phyloP scores from a whole-genome alignment of 441 rosid genomes.

The Populus hybrid region DNA sequence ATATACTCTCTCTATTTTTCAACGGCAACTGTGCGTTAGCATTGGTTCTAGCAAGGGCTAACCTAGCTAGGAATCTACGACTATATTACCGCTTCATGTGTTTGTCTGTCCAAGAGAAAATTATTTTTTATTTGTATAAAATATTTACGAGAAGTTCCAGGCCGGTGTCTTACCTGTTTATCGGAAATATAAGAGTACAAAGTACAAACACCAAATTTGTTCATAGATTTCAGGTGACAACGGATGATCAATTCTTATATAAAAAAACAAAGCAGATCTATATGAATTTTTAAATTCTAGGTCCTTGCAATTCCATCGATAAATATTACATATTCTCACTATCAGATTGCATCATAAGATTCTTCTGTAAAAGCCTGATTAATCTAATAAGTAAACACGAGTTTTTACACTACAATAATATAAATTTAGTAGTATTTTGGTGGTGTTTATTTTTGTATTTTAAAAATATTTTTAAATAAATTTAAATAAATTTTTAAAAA shows the following conservation, averaged over 20 bases:
- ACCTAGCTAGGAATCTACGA: not conserved
- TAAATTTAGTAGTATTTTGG: too few species aligned
- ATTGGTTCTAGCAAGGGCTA: not conserved
- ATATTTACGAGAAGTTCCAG: not conserved
- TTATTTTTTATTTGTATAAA: too few species aligned
- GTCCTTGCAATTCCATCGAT: too few species aligned
- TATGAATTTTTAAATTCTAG: not conserved
- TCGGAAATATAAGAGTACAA: too few species aligned
- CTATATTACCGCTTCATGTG: not conserved
- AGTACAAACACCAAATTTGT: not conserved
- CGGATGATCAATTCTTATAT: not conserved
- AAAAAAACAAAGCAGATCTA: not conserved
- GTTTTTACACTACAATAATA: too few species aligned
- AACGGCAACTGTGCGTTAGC: not conserved
- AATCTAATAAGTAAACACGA: too few species aligned
- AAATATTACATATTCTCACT: not conserved
- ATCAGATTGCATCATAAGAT: not conserved
- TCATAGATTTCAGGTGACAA: not conserved
- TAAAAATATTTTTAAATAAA: too few species aligned
- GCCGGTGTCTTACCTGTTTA: too few species aligned
- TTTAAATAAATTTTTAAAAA: too few species aligned
- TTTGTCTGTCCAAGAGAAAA: not conserved
- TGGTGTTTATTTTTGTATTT: too few species aligned
- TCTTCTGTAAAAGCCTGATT: not conserved
- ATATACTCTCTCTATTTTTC: too few species aligned